Evolutionary conservation across 257 asterid species (phyloP), one percentile per base, ranked within the genome.

Genomic region (Capsicum chinense): DNA sequence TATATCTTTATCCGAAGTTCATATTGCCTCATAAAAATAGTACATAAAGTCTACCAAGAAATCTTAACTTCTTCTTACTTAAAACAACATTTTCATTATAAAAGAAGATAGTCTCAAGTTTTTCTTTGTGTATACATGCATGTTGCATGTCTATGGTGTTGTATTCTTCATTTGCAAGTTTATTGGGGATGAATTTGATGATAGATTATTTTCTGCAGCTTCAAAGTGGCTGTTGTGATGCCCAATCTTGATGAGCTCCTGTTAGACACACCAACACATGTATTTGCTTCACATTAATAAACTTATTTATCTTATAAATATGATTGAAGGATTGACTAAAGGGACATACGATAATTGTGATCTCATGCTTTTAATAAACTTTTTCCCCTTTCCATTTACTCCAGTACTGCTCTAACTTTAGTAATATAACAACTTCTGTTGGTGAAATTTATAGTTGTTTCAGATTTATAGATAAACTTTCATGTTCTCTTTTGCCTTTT

Each of bases 231-330:
- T 68, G 97, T 90, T 85, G 97, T 87, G 84, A 96, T 96, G 98
- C 98, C 99, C 70, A 91, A 96, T 91, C 97, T 96, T 57, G 99
- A 96, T 47, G 98, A 93, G 89, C 90, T 96, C 86, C 93, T 96
- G 84, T 91, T 86, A 85, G 97, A 91, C 87, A 96, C 99, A 13
- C 98, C 98, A 15, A 89, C 93, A 17, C 97, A 92, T 87, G 80
- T 94, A 84, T 94, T 96, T 85, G 97, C 98, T 80, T 92, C 99
- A 26, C 81, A 76, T 52, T 52, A 54, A 44, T 44, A 14, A 44
- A 19, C 4, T 63, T 62, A 60, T 21, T 21, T 62, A 58, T 26
- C 64, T 16, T 33, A 11, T 66, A 3, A 15, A 68, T 37, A 37
- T 13, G 52, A 68, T 35, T 39, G 54, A 14, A 68, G 78, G 54